phyloP scores from a whole-genome alignment of 1,139 yeast genomes.

The Suhomyces terraborum region DNA sequence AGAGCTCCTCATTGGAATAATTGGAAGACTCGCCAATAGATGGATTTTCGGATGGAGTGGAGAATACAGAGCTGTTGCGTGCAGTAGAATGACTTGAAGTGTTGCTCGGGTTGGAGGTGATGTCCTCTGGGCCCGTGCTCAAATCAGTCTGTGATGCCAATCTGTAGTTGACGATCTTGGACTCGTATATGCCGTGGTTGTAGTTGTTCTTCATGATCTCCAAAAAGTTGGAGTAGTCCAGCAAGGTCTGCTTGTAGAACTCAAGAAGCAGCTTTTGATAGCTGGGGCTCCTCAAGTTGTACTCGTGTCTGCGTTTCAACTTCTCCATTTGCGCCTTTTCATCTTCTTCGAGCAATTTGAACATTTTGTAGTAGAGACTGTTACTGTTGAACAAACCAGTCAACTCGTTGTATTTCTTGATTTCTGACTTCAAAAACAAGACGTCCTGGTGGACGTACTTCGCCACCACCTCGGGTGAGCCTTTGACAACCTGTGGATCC shows the following conservation, averaged over 20 bases:
- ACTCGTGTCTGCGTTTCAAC: constrained; percentile 16
- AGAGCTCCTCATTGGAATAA: constrained; percentile 4
- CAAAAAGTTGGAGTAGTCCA: constrained; percentile 24
- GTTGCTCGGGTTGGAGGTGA: neutral
- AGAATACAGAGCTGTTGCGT: constrained; percentile 5
- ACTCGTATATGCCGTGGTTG: constrained; percentile 20
- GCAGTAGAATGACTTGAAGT: neutral
- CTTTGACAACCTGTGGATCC: constrained; percentile 15
- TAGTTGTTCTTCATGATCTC: constrained; percentile 28
- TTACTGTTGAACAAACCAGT: constrained; percentile 22
- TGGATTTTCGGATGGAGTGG: constrained; percentile 4
- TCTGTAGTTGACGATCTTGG: constrained; percentile 16
- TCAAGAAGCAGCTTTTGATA: constrained; percentile 22
- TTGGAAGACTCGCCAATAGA: neutral
- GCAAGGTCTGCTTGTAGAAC: constrained; percentile 21
- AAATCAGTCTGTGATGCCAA: constrained; percentile 5
- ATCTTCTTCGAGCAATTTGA: constrained; percentile 22
- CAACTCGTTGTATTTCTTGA: constrained; percentile 23
- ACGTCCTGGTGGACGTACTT: constrained; percentile 26
- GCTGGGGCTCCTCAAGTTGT: constrained; percentile 14
- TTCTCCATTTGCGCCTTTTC: constrained; percentile 19
- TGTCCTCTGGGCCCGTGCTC: neutral
- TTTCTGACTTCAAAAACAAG: constrained; percentile 21
- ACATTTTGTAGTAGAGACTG: constrained; percentile 22
- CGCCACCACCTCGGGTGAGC: constrained; percentile 24